Evolutionary conservation across 1,284 basidiomycete species (phyloP).

Genomic region (Irpex sp.): DNA sequence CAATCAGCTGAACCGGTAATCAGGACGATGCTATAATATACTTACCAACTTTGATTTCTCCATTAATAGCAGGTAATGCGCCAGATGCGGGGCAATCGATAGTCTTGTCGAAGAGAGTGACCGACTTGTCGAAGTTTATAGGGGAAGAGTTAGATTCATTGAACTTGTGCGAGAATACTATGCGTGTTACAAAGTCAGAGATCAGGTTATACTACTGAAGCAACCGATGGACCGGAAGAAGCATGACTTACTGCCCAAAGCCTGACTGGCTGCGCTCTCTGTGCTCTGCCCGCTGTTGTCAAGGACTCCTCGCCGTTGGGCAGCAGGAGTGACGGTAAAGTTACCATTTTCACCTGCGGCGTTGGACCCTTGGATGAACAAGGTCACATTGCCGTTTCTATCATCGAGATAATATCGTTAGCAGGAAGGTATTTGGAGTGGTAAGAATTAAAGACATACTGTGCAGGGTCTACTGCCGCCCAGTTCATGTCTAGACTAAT

Average conservation of each 20-base stretch:
- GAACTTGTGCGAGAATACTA: slow-evolving; percentile 17
- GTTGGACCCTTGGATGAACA: slow-evolving; percentile 38
- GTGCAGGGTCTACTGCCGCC: slow-evolving; percentile 28
- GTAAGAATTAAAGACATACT: slow-evolving; percentile 16
- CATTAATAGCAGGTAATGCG: slow-evolving; percentile 23
- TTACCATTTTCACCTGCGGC: slow-evolving; percentile 35
- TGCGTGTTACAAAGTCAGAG: no score
- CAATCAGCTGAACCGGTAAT: no score
- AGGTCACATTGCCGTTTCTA: slow-evolving; percentile 33
- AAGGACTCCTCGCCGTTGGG: slow-evolving; percentile 1
- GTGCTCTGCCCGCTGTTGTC: neutral
- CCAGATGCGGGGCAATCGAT: slow-evolving; percentile 35
- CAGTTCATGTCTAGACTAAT: slow-evolving; percentile 43
- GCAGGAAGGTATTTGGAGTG: neutral
- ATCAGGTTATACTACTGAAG: no score
- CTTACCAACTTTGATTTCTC: slow-evolving; percentile 29
- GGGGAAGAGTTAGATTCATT: slow-evolving; percentile 21
- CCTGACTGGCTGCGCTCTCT: no score
- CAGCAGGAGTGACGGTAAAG: slow-evolving; percentile 24
- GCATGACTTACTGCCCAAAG: no score
- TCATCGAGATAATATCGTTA: neutral
- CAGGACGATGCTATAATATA: no score
- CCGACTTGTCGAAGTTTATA: slow-evolving; percentile 24
- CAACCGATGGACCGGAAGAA: no score
- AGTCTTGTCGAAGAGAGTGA: slow-evolving; percentile 38